These are phyloP conservation scores for Caloboletus firmus DNA, from an alignment of 1,284 basidiomycete species.

Conservation along the genomic window DNA sequence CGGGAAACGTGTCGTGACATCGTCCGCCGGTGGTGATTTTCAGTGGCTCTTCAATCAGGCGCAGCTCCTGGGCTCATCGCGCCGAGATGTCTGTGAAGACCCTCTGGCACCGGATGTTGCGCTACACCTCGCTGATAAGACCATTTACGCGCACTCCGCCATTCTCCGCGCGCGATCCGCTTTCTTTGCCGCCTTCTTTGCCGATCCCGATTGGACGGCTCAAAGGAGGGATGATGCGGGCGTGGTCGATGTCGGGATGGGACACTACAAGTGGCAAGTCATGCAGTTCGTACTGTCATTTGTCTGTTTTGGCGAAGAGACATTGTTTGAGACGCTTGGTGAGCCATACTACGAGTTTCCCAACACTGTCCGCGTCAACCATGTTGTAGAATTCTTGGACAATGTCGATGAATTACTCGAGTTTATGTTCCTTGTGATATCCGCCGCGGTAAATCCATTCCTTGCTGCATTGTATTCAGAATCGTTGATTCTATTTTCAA, in stretches of 20 bases:
- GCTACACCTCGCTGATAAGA: slow-evolving; percentile 71
- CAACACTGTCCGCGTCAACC: neutral
- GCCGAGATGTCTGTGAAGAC: slow-evolving; percentile 10
- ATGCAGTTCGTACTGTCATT: slow-evolving; percentile 79
- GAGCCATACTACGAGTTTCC: slow-evolving; percentile 29
- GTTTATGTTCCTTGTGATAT: slow-evolving; percentile 86
- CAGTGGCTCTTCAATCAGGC: slow-evolving; percentile 43
- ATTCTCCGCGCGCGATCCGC: slow-evolving; percentile 81
- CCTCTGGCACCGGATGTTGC: slow-evolving; percentile 65
- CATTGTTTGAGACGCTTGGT: slow-evolving; percentile 77
- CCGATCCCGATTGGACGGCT: slow-evolving; percentile 79
- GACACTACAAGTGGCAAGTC: slow-evolving; percentile 73
- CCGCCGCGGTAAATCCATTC: slow-evolving; percentile 64
- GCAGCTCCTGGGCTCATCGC: slow-evolving; percentile 23
- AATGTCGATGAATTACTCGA: slow-evolving; percentile 81
- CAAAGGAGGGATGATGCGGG: slow-evolving; percentile 58
- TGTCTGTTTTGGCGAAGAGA: slow-evolving; percentile 79
- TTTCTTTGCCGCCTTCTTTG: slow-evolving; percentile 88
- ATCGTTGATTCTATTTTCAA: slow-evolving; percentile 8
- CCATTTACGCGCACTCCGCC: slow-evolving; percentile 70
- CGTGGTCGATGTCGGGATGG: slow-evolving; percentile 66
- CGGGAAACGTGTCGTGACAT: slow-evolving; percentile 47
- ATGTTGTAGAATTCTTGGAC: slow-evolving; percentile 54
- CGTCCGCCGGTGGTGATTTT: slow-evolving; percentile 54
- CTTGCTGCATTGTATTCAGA: neutral